Evolutionary conservation across 352 stramenopile genomes (phyloP).

Genomic region (Pythium graminicola): DNA sequence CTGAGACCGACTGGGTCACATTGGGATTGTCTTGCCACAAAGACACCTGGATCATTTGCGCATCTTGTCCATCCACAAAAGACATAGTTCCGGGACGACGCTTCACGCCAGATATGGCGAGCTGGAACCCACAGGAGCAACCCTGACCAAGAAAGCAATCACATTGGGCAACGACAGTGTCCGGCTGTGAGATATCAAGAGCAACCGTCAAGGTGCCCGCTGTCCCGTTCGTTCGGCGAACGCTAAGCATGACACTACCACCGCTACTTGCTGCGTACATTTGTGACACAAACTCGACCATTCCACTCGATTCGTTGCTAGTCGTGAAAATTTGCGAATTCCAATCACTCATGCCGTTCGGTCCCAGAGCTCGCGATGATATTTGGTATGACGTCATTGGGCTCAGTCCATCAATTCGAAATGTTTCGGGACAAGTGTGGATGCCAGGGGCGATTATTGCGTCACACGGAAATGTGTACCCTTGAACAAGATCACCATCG

Average conservation of each 20-base stretch:
- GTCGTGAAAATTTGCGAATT: slow-evolving; percentile 5
- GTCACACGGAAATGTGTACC: slow-evolving; percentile 10
- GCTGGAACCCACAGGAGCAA: slow-evolving; percentile 34
- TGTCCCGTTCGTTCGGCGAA: slow-evolving; percentile 32
- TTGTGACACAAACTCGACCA: slow-evolving; percentile 18
- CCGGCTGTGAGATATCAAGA: slow-evolving; percentile 30
- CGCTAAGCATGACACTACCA: slow-evolving; percentile 15
- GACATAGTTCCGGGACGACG: slow-evolving; percentile 21
- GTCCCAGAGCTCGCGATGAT: slow-evolving; percentile 24
- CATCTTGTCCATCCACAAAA: slow-evolving; percentile 42
- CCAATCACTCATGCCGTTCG: slow-evolving; percentile 22
- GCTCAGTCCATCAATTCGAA: slow-evolving; percentile 17
- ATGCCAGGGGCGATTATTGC: slow-evolving; percentile 1
- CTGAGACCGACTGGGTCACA: slow-evolving; percentile 15
- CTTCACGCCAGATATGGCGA: slow-evolving; percentile 11
- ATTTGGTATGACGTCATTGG: slow-evolving; percentile 28
- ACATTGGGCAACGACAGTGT: slow-evolving; percentile 29
- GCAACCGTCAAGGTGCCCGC: slow-evolving; percentile 26
- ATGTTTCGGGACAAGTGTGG: slow-evolving; percentile 7
- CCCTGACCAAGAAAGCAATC: slow-evolving; percentile 14
- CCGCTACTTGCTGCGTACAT: slow-evolving; percentile 22
- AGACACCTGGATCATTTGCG: slow-evolving; percentile 28
- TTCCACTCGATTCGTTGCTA: slow-evolving; percentile 18
- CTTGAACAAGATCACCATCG: neutral
- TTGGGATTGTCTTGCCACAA: slow-evolving; percentile 34